Percentiles rank a stretch among this genome's conserved stretches.
Conservation (phyloP, 2,329 filamentous ascomycete genomes). For the Colletotrichum sp. region DNA sequence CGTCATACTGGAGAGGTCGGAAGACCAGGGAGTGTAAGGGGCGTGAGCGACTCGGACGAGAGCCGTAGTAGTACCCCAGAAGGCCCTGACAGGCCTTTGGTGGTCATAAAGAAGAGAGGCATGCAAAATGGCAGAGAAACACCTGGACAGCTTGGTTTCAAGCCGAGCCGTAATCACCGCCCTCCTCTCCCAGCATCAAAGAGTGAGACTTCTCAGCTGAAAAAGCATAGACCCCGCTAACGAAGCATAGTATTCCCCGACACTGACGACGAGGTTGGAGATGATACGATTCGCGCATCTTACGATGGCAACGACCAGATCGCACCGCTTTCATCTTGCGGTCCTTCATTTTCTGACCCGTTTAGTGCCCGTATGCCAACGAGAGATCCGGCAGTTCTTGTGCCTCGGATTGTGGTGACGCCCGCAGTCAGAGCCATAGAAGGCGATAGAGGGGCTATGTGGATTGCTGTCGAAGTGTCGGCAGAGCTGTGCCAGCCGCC, state of each 20-base stretch:
- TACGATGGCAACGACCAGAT: background rate
- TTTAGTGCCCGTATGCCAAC: background rate
- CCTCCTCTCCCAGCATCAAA: background rate
- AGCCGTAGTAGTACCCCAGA: conserved; percentile 30
- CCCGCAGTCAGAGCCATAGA: conserved; percentile 43
- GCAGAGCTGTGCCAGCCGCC: conserved; percentile 37
- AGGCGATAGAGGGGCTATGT: conserved; percentile 40
- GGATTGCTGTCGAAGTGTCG: conserved; percentile 55
- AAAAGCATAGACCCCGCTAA: background rate
- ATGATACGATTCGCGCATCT: background rate
- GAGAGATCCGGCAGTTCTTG: conserved; percentile 32
- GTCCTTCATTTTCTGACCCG: background rate
- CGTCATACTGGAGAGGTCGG: background rate
- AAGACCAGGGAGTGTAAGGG: conserved; percentile 22
- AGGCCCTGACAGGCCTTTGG: conserved; percentile 30
- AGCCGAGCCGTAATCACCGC: background rate
- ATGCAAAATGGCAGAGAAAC: background rate
- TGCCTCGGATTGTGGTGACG: conserved; percentile 48
- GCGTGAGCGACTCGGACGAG: conserved; percentile 28
- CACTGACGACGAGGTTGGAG: background rate
- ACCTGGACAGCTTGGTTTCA: background rate
- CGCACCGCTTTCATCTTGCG: background rate
- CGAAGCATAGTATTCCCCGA: background rate
- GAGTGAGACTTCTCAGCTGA: background rate
- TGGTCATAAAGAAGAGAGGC: conserved; percentile 39